Evolutionary conservation across 2,329 filamentous ascomycete species (phyloP).

Genomic region (Aspergillus amoenus): DNA sequence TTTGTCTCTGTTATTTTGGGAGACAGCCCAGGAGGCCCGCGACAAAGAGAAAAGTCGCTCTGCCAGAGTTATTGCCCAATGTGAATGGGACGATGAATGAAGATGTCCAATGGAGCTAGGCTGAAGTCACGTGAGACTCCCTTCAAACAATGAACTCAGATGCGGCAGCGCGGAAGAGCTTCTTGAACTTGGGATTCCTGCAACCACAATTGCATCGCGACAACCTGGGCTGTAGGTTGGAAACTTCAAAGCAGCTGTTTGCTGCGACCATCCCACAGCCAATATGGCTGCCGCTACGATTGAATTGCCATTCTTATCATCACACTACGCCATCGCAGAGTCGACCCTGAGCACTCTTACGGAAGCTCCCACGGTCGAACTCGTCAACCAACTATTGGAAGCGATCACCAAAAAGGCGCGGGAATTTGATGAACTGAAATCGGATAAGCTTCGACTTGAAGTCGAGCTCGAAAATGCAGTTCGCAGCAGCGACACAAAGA

Average conservation of each 20-base stretch:
- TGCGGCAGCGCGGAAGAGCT: conserved; percentile 9
- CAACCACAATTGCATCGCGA: conserved; percentile 11
- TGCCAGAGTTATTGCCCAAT: neutral
- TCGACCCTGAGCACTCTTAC: conserved; percentile 56
- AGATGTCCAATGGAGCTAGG: neutral
- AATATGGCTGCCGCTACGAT: conserved; percentile 57
- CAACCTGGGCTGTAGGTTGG: conserved; percentile 24
- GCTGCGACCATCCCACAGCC: conserved; percentile 16
- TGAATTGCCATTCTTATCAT: conserved; percentile 60
- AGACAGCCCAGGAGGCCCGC: neutral
- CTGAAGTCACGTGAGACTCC: conserved; percentile 1
- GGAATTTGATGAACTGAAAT: conserved; percentile 76
- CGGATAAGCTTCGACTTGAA: conserved; percentile 84
- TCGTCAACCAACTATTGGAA: conserved; percentile 72
- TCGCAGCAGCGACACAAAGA: conserved; percentile 77
- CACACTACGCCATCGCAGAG: conserved; percentile 59
- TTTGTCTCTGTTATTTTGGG: neutral
- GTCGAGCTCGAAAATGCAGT: conserved; percentile 93
- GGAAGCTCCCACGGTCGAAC: conserved; percentile 67
- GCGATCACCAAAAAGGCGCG: conserved; percentile 76
- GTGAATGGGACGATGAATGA: neutral
- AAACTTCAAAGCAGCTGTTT: conserved; percentile 15
- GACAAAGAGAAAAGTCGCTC: neutral
- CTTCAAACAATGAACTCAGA: conserved; percentile 10
- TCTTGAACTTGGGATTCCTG: neutral